phyloP scores from a whole-genome alignment of 768 basidiomycete genomes.

The Leccinum ochraceum region DNA sequence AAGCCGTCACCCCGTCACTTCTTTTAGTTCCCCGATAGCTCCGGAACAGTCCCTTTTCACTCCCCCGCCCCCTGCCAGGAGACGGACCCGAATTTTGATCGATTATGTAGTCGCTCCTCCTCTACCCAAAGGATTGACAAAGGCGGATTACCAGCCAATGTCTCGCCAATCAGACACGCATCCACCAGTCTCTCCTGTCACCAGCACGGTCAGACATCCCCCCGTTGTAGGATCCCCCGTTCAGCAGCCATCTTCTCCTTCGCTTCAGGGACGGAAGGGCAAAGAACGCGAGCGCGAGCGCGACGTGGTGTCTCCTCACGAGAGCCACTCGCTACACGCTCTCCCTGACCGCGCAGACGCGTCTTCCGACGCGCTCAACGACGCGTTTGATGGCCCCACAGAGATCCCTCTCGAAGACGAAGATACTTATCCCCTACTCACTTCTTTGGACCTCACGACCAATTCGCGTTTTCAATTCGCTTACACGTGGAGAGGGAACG shows the following conservation, averaged over 20 bases:
- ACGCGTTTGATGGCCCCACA: constrained; percentile 12
- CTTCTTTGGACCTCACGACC: constrained; percentile 11
- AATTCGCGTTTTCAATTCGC: constrained; percentile 30
- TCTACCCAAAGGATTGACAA: constrained; percentile 24
- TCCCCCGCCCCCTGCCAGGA: constrained; percentile 23
- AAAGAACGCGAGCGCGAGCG: constrained; percentile 27
- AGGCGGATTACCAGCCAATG: constrained; percentile 19
- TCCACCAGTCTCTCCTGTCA: not conserved
- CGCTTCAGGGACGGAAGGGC: constrained; percentile 15
- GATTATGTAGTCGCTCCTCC: constrained; percentile 24
- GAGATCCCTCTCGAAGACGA: constrained; percentile 18
- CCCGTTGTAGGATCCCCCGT: not conserved
- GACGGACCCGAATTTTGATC: constrained; percentile 13
- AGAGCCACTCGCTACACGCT: not conserved
- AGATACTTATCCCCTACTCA: constrained; percentile 21
- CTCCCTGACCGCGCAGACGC: not conserved
- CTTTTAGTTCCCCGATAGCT: constrained; percentile 11
- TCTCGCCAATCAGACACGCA: not conserved
- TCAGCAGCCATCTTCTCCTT: not conserved
- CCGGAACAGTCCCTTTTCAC: constrained; percentile 30
- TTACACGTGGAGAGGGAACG: constrained; percentile 19
- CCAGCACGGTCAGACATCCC: not conserved
- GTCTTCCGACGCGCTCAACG: not conserved
- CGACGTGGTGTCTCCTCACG: not conserved
- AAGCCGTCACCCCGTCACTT: not conserved